phyloP scores from a whole-genome alignment of 257 asterid genomes.

The Solanum verrucosum region DNA sequence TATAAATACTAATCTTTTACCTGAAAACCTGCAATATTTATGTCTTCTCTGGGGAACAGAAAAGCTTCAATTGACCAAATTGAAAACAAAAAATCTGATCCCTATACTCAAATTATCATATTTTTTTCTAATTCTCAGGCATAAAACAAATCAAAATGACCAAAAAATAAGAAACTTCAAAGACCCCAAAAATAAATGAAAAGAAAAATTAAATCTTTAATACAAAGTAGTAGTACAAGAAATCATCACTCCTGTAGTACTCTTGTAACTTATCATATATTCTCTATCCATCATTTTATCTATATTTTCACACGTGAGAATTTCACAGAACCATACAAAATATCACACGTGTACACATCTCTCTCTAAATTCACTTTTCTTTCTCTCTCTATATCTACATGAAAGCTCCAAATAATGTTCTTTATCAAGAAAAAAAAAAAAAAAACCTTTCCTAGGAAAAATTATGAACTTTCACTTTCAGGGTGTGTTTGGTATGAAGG shows the following conservation, averaged over 20 bases:
- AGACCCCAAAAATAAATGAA: neutral
- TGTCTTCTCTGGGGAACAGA: conserved; percentile 35
- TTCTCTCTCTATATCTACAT: conserved; percentile 26
- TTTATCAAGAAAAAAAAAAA: conserved; percentile 1
- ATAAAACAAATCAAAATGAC: neutral
- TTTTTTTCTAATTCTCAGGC: neutral
- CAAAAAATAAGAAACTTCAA: conserved; percentile 4
- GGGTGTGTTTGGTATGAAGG: too few relatives aligned
- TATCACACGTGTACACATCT: conserved; percentile 4
- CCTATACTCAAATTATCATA: conserved; percentile 25
- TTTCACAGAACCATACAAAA: conserved; percentile 9
- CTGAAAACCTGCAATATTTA: conserved; percentile 31
- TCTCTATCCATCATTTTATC: conserved; percentile 39
- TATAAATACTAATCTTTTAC: conserved; percentile 16
- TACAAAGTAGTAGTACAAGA: conserved; percentile 35
- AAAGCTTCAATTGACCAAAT: conserved; percentile 35
- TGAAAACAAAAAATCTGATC: conserved; percentile 38
- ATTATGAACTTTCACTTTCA: conserved; percentile 20
- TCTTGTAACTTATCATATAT: conserved; percentile 33
- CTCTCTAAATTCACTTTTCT: neutral
- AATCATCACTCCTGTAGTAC: conserved; percentile 30
- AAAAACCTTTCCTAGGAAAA: conserved; percentile 15
- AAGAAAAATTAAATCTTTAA: conserved; percentile 21
- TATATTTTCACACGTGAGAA: conserved; percentile 67
- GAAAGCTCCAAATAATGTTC: conserved; percentile 24